Conservation (phyloP, 108 stramenopile genomes). For the Parietichytrium sp. region DNA sequence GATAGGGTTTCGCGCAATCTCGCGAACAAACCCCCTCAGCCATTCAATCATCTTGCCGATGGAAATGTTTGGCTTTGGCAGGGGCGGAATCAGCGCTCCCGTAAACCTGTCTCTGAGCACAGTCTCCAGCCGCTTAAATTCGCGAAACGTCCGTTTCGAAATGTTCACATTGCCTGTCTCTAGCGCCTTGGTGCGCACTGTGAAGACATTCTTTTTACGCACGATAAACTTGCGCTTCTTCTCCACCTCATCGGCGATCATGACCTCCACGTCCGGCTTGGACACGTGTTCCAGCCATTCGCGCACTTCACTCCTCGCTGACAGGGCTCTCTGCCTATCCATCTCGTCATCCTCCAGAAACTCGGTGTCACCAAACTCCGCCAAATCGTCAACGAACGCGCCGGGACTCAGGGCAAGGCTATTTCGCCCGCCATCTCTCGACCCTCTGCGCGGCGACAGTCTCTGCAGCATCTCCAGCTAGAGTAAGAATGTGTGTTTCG, state of each 20-base stretch:
- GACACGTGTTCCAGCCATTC: constrained; percentile 23
- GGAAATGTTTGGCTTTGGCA: not conserved
- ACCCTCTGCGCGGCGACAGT: too few species aligned
- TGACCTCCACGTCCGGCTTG: not conserved
- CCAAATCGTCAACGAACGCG: too few species aligned
- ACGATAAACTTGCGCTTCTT: constrained; percentile 17
- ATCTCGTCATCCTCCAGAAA: constrained; percentile 33
- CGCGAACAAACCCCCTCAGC: constrained; percentile 6
- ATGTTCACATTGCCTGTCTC: too few species aligned
- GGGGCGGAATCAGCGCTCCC: constrained; percentile 4
- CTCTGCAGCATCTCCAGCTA: too few species aligned
- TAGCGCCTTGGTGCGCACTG: not conserved
- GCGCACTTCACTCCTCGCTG: not conserved
- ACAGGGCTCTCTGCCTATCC: not conserved
- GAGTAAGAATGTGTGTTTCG: too few species aligned
- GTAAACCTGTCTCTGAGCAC: not conserved
- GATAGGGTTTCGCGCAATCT: constrained; percentile 30
- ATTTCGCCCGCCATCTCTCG: too few species aligned
- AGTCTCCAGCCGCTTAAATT: not conserved
- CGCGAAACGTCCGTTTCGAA: constrained; percentile 14
- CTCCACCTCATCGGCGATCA: constrained; percentile 27
- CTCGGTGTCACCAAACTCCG: too few species aligned
- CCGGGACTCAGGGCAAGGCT: too few species aligned
- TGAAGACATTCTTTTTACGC: not conserved
- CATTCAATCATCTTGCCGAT: constrained; percentile 1